phyloP scores from a whole-genome alignment of 148 eudicot genomes.

The Hydrangea macrophylla region DNA sequence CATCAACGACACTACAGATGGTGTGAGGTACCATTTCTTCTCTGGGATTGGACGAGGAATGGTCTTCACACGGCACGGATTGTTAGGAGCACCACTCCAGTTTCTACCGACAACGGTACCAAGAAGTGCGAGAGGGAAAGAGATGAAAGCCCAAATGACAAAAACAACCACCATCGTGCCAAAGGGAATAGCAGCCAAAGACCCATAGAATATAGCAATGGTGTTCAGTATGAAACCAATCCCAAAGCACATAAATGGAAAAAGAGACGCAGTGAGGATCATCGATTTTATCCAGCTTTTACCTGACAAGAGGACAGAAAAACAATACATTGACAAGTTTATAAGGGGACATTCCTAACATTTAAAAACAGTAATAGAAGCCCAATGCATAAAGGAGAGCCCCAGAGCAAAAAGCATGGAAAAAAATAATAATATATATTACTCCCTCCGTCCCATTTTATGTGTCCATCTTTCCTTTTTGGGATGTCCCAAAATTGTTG shows the following conservation, averaged over 20 bases:
- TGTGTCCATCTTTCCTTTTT: too few relatives aligned
- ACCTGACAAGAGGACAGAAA: conserved; percentile 41
- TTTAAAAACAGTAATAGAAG: neutral
- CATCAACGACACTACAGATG: conserved; percentile 70
- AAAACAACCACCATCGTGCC: conserved; percentile 82
- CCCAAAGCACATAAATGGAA: conserved; percentile 83
- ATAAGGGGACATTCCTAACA: neutral
- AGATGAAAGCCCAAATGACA: conserved; percentile 84
- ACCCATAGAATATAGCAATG: conserved; percentile 81
- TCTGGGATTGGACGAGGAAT: conserved; percentile 90
- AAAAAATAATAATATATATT: too few relatives aligned
- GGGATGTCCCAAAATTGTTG: too few relatives aligned
- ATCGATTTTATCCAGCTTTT: conserved; percentile 79
- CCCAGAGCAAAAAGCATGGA: neutral
- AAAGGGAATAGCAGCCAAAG: conserved; percentile 83
- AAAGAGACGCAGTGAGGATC: conserved; percentile 79
- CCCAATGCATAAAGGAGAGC: neutral
- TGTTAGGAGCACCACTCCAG: conserved; percentile 82
- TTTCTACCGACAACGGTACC: conserved; percentile 88
- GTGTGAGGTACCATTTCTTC: conserved; percentile 91
- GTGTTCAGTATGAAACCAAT: conserved; percentile 73
- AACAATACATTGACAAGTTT: neutral
- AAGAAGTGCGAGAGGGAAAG: conserved; percentile 83
- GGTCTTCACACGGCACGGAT: conserved; percentile 84
- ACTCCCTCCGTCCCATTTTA: too few relatives aligned